Percentiles rank a stretch among this genome's conserved stretches.
Conservation (phyloP, 2,329 filamentous ascomycete genomes). For the Ophiostoma ulmi region DNA sequence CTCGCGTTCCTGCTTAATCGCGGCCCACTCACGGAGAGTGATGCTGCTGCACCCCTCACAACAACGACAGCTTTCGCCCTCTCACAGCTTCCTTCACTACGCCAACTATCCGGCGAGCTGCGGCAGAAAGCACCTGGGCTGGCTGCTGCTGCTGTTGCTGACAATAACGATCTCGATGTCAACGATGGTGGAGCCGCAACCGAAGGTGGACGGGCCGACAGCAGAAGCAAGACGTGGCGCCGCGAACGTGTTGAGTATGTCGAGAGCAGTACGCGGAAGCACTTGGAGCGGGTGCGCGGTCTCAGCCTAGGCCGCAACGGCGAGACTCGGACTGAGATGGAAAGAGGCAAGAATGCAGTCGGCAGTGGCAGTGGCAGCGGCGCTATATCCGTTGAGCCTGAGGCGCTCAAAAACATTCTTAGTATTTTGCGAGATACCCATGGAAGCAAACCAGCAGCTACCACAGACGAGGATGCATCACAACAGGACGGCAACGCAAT, state of each 20-base stretch:
- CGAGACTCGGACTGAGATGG: constrained; percentile 58
- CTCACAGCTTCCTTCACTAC: constrained; percentile 75
- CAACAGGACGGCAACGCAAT: constrained; percentile 2
- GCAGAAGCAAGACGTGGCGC: constrained; percentile 51
- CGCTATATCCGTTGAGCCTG: constrained; percentile 44
- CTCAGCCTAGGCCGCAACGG: constrained; percentile 59
- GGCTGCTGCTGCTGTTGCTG: constrained; percentile 26
- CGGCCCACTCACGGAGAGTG: constrained; percentile 47
- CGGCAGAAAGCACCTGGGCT: constrained; percentile 63
- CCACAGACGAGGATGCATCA: neutral
- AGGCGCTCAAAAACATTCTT: constrained; percentile 27
- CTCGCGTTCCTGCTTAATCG: constrained; percentile 56
- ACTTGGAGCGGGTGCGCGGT: constrained; percentile 66
- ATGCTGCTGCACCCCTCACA: constrained; percentile 52
- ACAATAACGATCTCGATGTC: neutral
- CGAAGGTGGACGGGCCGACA: constrained; percentile 23
- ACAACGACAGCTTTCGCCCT: constrained; percentile 74
- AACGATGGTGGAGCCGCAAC: neutral
- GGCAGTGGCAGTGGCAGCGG: constrained; percentile 37
- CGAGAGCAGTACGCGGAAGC: constrained; percentile 69
- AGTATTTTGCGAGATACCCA: constrained; percentile 25
- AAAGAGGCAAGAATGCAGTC: neutral
- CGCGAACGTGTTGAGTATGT: constrained; percentile 76
- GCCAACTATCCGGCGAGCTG: constrained; percentile 57
- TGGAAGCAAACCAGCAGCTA: constrained; percentile 6